A percentile compares a stretch with the other conserved stretches of the same genome.
These are phyloP conservation scores for Plasmodium knowlesi DNA, from an alignment of 169 alveolate genomes.

Conservation along the genomic window DNA sequence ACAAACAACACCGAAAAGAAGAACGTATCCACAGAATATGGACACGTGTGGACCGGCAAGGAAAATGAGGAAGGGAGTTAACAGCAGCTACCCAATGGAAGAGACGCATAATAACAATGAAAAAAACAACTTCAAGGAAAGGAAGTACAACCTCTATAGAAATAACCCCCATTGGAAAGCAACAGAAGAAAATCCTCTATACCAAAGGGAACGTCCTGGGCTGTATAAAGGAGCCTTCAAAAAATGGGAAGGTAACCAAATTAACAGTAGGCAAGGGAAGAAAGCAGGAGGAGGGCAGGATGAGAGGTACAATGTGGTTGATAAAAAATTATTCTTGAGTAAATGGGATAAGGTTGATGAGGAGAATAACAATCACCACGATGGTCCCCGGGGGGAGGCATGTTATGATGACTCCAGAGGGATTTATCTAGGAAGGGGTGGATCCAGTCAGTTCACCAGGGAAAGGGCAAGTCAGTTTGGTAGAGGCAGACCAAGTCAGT, in stretches of 20 bases:
- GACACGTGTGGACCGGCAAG: not conserved
- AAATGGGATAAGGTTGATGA: not conserved
- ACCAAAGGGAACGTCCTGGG: not conserved
- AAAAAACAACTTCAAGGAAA: not conserved
- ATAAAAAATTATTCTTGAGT: not conserved
- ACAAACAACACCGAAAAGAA: not conserved
- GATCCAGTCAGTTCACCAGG: not conserved
- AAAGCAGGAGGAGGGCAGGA: not conserved
- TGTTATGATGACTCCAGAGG: not conserved
- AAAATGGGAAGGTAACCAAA: not conserved
- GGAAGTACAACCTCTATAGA: not conserved
- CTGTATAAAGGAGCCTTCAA: conserved; percentile 1
- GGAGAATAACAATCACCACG: not conserved
- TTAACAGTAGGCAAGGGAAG: not conserved
- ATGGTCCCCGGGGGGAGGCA: not conserved
- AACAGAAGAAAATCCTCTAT: not conserved
- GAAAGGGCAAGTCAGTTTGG: too few species aligned
- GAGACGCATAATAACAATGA: not conserved
- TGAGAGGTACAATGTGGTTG: not conserved
- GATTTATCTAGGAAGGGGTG: not conserved
- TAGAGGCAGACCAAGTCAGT: not conserved
- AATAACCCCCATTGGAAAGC: not conserved
- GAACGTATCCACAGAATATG: not conserved
- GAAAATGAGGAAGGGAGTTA: not conserved
- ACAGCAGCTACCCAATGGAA: not conserved